Conservation (phyloP, 768 basidiomycete species). For the Ephemerocybe angulata region DNA sequence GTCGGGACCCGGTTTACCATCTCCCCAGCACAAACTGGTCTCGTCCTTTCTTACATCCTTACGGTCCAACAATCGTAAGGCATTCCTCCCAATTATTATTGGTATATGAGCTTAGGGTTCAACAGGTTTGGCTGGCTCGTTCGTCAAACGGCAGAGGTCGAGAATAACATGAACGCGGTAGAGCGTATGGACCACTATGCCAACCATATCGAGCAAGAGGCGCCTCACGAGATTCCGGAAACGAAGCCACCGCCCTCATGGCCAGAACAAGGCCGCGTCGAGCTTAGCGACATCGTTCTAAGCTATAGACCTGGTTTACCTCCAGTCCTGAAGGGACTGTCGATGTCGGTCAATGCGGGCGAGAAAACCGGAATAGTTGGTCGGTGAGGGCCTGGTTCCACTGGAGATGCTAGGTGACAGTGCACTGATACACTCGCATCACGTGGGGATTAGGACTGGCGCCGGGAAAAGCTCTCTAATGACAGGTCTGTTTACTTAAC, state of each 20-base stretch:
- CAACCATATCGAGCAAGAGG: slow-evolving; percentile 57
- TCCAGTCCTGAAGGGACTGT: slow-evolving; percentile 56
- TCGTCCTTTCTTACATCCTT: slow-evolving; percentile 16
- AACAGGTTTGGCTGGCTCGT: slow-evolving; percentile 53
- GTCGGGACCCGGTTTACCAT: slow-evolving; percentile 50
- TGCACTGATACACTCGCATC: too few relatives aligned
- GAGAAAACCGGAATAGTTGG: too few relatives aligned
- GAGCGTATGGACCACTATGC: slow-evolving; percentile 67
- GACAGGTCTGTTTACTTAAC: slow-evolving; percentile 56
- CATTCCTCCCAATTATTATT: not conserved
- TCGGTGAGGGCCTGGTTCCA: too few relatives aligned
- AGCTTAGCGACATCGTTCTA: slow-evolving; percentile 50
- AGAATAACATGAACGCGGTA: slow-evolving; percentile 70
- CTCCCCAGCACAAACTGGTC: slow-evolving; percentile 5
- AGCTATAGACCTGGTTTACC: slow-evolving; percentile 62
- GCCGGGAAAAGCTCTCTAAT: slow-evolving; percentile 52
- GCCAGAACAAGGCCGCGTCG: slow-evolving; percentile 50
- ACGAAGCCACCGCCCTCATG: slow-evolving; percentile 47
- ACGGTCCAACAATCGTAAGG: slow-evolving; percentile 26
- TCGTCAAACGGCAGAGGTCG: slow-evolving; percentile 55
- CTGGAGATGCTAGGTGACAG: too few relatives aligned
- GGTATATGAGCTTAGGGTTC: not conserved
- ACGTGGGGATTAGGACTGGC: not conserved
- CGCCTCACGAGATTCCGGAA: slow-evolving; percentile 32
- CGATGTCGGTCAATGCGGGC: slow-evolving; percentile 51